Evolutionary conservation across 768 basidiomycete genomes (phyloP).

Genomic region (Lactifluus piperatus): DNA sequence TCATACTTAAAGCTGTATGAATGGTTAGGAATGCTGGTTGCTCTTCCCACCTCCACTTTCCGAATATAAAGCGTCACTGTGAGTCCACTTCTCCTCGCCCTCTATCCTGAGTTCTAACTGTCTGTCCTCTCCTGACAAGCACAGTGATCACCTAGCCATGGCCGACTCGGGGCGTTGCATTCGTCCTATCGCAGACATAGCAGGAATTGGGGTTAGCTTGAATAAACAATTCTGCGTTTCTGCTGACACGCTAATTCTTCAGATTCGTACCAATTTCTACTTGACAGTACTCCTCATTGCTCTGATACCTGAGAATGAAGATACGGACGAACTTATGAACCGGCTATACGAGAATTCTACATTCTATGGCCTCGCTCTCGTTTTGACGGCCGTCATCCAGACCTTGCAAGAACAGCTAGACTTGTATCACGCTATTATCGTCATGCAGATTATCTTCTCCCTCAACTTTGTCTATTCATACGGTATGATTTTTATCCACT

Average conservation of each 20-base stretch:
- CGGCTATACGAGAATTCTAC: slow-evolving; percentile 3
- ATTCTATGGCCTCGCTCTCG: slow-evolving; percentile 1
- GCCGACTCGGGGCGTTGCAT: neutral
- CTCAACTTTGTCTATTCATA: neutral
- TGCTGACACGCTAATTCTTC: neutral
- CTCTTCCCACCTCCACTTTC: neutral
- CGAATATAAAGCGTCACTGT: neutral
- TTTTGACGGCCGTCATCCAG: slow-evolving; percentile 6
- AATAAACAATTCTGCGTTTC: neutral
- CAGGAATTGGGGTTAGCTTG: slow-evolving; percentile 9
- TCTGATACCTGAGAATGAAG: neutral
- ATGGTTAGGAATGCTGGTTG: neutral
- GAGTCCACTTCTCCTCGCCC: neutral
- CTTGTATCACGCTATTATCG: slow-evolving; percentile 11
- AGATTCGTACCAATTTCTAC: slow-evolving; percentile 11
- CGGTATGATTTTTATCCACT: neutral
- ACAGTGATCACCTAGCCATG: neutral
- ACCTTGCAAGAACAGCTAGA: neutral
- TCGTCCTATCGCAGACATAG: neutral
- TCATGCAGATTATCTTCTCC: slow-evolving; percentile 6
- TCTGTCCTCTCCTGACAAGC: neutral
- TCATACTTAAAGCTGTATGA: neutral
- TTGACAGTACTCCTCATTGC: neutral
- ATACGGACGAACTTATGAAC: neutral
- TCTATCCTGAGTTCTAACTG: neutral